These are phyloP conservation scores for Scleromitrula shiraiana DNA, from an alignment of 2,329 filamentous ascomycete genomes.

Conservation along the genomic window DNA sequence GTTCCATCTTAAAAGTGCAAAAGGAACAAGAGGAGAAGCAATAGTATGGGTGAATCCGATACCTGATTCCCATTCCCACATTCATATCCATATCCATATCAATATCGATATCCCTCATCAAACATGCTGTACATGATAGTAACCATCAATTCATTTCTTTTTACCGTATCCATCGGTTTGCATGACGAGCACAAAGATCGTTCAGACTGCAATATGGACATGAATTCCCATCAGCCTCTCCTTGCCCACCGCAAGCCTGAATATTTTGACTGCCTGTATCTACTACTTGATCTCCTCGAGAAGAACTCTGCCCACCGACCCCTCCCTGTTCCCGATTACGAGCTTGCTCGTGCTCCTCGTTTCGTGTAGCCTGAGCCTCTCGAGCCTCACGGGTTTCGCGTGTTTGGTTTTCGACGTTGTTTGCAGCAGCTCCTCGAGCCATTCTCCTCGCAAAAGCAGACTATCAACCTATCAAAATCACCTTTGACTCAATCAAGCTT, in stretches of 20 bases:
- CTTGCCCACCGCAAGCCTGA: not conserved
- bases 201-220: not conserved
- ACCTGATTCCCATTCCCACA: too few relatives aligned
- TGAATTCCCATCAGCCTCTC: not conserved
- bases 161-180: not conserved
- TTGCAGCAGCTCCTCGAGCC: not conserved
- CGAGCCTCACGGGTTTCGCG: not conserved
- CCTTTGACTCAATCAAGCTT: not conserved
- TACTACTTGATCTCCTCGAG: not conserved
- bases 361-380: not conserved
- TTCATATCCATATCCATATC: too few relatives aligned
- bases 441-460: constrained; percentile 4
- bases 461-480: not conserved
- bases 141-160: too few relatives aligned
- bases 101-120: too few relatives aligned
- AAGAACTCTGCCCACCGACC: not conserved
- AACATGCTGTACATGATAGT: too few relatives aligned
- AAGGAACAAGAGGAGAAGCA: too few relatives aligned
- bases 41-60: too few relatives aligned
- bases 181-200: constrained; percentile 2
- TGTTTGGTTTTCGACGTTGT: not conserved
- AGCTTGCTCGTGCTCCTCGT: not conserved
- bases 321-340: not conserved
- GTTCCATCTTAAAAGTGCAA: too few relatives aligned
- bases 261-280: not conserved